Percentiles rank a stretch among this genome's conserved stretches.
These are phyloP conservation scores for Pleoardoris graminearum DNA, from an alignment of 2,329 filamentous ascomycete genomes.

Conservation along the genomic window DNA sequence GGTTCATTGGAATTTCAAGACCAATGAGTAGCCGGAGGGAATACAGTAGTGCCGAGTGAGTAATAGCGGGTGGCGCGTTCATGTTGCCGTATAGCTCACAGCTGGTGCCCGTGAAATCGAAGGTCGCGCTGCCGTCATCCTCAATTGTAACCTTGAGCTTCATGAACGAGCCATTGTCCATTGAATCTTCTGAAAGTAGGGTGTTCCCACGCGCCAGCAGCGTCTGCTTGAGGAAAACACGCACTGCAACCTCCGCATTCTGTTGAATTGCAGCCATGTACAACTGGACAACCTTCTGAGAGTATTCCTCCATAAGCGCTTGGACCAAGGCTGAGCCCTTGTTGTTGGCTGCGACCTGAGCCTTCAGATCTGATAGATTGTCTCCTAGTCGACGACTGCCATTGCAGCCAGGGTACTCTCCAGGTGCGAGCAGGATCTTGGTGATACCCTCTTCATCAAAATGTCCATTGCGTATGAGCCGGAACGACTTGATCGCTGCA, in stretches of 20 bases:
- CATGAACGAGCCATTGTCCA: conserved; percentile 49
- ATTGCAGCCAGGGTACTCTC: conserved; percentile 34
- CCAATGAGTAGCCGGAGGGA: conserved; percentile 35
- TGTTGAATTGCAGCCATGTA: conserved; percentile 48
- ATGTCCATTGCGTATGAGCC: conserved; percentile 35
- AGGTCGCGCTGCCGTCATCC: conserved; percentile 35
- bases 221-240: conserved; percentile 32
- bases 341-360: conserved; percentile 40
- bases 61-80: conserved; percentile 47
- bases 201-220: conserved; percentile 16
- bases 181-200: conserved; percentile 41
- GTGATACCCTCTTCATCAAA: conserved; percentile 44
- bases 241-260: conserved; percentile 42
- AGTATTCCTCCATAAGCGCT: conserved; percentile 43
- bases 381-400: conserved; percentile 38
- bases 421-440: conserved; percentile 32
- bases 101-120: conserved; percentile 50
- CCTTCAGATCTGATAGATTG: conserved; percentile 44
- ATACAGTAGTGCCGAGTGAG: conserved; percentile 38
- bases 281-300: conserved; percentile 40
- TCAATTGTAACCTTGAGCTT: conserved; percentile 41
- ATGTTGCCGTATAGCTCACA: conserved; percentile 38
- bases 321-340: conserved; percentile 43
- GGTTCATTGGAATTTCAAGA: conserved; percentile 39
- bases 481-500: conserved; percentile 51